Base-by-base conservation (phyloP, 345 rosid species). In the Citrus mangshanensis region DNA sequence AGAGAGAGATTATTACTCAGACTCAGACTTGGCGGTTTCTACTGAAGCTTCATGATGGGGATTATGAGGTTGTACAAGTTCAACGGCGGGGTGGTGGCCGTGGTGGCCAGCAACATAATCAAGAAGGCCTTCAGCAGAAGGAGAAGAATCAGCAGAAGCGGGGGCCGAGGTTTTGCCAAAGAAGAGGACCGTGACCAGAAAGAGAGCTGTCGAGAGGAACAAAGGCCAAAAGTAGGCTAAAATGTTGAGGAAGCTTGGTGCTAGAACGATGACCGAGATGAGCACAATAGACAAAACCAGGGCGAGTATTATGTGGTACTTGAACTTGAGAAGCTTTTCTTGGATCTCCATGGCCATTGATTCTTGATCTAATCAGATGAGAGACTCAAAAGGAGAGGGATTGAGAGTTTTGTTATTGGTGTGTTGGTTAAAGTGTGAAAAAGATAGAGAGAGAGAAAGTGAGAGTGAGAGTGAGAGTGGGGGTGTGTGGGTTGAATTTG, bases 161-260 rank as follows among this genome's bases (percentile, higher is more conserved):
- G 84, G 83, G 4, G 75, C 75, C 19, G 91, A 85, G 75, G 87
- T 86, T 56, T 86, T 88, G 7, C 87, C 95, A 56, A 93, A 90
- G 86, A 95, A 82, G 86, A 88, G 60, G 78, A 91, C 91, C 22
- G 93, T 92, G 6, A 77, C 88, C 22, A 95, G 95, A 77, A 95
- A 95, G 73, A 95, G 89, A 70, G 95, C 88, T 3, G 98, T 95
- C 86, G 98, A 95, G 84, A 95, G 87, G 64, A 90, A 78, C n/a
- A 95, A 86, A 40, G 98, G 98, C 94, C 98, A 93, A 63, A 95
- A 95, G 88, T 91, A 95, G 78, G 94, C 83, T 66, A 95, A 60
- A 69, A 95, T 79, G 69, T 89, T 85, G 82, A 95, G 80, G 74
- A 95, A 89, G 59, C 98, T 84, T 3, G 98, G 98, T 9, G 98